Evolutionary conservation across 306 rosid genomes (phyloP), one percentile per base, ranked within the genome.

Genomic region (Cyamopsis tetragonoloba): DNA sequence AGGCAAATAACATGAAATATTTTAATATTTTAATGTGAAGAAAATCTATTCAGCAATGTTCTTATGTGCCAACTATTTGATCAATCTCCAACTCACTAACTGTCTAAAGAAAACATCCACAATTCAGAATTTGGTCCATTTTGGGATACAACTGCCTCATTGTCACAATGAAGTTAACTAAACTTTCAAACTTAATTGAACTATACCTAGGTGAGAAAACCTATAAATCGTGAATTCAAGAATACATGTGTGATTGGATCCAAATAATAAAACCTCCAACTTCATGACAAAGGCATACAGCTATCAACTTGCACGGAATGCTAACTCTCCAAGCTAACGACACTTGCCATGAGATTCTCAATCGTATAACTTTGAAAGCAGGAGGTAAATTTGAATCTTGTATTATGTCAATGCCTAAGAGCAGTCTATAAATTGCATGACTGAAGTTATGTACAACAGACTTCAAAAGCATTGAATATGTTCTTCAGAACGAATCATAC

Each of bases 391-490:
- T 20, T 32, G 70, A 46, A 61, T 48, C 31, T 38, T 68, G 73
- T 71, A 27, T 58, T 37, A 26, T 47, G 77, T 32, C 72, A 30
- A 20, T 75, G 57, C 46, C 78, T 75, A 63, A 26, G 14, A 48
- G 70, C 80, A 71, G 54, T 71, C 76, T 63, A 67, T 56, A 67
- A 27, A 30, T 35, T 66, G 78, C 65, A 50, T 61, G 44, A 35
- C 15, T 58, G 70, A 60, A 32, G 34, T 63, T 77, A 77, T 85
- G 78, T 81, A 87, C 95, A 83, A 23, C 54, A 47, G 71, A 50
- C 61, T 77, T 74, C 47, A 64, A 44, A 71, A 32, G 32, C 31
- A 28, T 50, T 26, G 32, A 57, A 42, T 70, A 35, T 19, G 62
- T 69, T 35, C 39, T 56, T 35, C n/a, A 39, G 54, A 23, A 69